Evolutionary conservation across 306 rosid species (phyloP).

Genomic region (Gillenia trifoliata): DNA sequence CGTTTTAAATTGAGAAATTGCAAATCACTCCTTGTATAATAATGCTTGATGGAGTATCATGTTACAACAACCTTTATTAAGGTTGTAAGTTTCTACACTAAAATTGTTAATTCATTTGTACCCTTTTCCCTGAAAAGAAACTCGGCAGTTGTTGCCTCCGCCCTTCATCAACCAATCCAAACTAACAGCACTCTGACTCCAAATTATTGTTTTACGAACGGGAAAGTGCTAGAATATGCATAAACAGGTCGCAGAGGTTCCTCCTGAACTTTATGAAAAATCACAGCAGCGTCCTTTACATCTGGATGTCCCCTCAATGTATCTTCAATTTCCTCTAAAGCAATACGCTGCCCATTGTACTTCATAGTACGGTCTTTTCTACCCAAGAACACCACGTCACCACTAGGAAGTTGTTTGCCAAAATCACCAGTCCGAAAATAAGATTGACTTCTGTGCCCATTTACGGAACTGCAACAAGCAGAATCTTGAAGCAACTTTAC

Average conservation of each 20-base stretch:
- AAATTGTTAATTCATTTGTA: too few species aligned
- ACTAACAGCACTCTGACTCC: too few species aligned
- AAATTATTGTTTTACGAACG: too few species aligned
- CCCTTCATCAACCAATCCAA: too few species aligned
- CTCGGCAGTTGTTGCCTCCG: too few species aligned
- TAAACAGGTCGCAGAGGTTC: conserved; percentile 39
- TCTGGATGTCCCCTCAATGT: conserved; percentile 60
- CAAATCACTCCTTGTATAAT: too few species aligned
- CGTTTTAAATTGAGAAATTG: too few species aligned
- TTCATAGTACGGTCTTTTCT: conserved; percentile 81
- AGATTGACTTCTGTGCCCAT: conserved; percentile 20
- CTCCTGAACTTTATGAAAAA: conserved; percentile 40
- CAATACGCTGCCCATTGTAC: conserved; percentile 71
- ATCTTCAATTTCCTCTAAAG: conserved; percentile 75
- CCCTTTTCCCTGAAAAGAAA: too few species aligned
- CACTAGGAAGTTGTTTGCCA: conserved; percentile 56
- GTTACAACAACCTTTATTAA: too few species aligned
- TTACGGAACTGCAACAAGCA: conserved; percentile 25
- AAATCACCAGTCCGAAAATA: conserved; percentile 75
- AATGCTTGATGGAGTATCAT: too few species aligned
- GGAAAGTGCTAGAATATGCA: too few species aligned
- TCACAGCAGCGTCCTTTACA: conserved; percentile 60
- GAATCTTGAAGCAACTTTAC: conserved; percentile 36
- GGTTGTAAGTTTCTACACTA: too few species aligned
- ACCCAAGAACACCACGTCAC: conserved; percentile 79